Evolutionary conservation across 345 rosid genomes (phyloP), one percentile per base, ranked within the genome.

Genomic region (Durio zibethinus): DNA sequence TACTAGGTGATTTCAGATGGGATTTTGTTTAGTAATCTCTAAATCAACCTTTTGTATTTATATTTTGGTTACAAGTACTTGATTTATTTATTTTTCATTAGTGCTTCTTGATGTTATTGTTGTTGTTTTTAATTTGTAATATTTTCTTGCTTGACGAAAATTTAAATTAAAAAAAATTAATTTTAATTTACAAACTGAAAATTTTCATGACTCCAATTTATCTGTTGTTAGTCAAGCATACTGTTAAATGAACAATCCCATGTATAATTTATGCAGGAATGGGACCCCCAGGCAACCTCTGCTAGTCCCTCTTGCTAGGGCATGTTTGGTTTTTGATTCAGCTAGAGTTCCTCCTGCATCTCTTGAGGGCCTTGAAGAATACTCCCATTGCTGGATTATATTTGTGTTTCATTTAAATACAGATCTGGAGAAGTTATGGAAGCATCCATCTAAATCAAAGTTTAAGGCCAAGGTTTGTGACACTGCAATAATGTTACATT

Each of bases 221-320:
- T 40, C 35, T 59, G 36, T 36, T 62, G 63, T 54, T 74, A 25
- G 23, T 18, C 25, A 18, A 42, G 56, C 43, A 27, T 47, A 42
- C 9, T 70, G 3, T 5, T 53, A 43, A 31, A 15, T 78, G 27
- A 77, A n/a, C 67, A 42, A 53, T 4, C 64, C 56, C 23, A 21
- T 69, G n/a, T 36, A 25, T 79, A 60, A 52, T 62, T 66, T 73
- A 36, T 80, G 60, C 84, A 95, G 97, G 84, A 91, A 93, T 73
- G 98, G 99, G 77, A 93, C 98, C 38, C 98, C 97, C 7, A 90
- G 97, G 85, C 99, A 90, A 83, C 96, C 99, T 25, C 83, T 93
- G 77, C 89, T 95, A 63, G 97, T 95, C 65, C 91, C 98, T 75
- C 90, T 89, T 70, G 96, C 98, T 9, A 90, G 94, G 79, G 99